A percentile compares a stretch with the other conserved stretches of the same genome.
Evolutionary conservation across 345 rosid genomes (phyloP).

Genomic region (Syzygium oleosum): DNA sequence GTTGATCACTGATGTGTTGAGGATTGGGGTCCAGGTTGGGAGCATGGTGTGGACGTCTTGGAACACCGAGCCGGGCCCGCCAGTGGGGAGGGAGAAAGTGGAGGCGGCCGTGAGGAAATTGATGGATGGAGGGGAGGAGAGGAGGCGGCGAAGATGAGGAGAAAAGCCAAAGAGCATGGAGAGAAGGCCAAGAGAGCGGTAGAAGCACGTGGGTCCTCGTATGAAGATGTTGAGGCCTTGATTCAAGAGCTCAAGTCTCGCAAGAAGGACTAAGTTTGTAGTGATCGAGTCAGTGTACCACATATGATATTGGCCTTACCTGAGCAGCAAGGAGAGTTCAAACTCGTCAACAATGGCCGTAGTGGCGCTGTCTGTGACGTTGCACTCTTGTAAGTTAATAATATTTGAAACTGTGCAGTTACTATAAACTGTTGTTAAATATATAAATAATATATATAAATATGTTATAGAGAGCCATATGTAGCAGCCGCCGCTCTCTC

Average conservation of each 20-base stretch:
- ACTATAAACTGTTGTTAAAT: no score
- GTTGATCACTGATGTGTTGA: conserved; percentile 17
- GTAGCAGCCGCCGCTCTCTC: no score
- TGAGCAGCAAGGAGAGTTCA: no score
- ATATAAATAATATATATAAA: no score
- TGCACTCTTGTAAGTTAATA: no score
- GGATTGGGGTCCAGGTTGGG: conserved; percentile 30
- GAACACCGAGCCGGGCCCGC: conserved; percentile 4
- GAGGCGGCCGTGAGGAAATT: conserved; percentile 19
- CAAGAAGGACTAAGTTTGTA: background rate
- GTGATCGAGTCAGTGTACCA: no score
- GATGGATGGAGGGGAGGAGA: conserved; percentile 20
- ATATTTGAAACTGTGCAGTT: no score
- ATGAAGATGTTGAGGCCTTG: conserved; percentile 8
- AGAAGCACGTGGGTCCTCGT: conserved; percentile 38
- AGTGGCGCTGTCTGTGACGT: no score
- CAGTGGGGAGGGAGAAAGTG: conserved; percentile 20
- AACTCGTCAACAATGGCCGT: no score
- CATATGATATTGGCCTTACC: no score
- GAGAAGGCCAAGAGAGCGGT: conserved; percentile 34
- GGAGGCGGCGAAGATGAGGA: conserved; percentile 25
- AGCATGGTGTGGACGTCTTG: conserved; percentile 18
- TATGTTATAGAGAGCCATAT: no score
- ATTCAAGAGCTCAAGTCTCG: conserved; percentile 16
- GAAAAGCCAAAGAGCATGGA: conserved; percentile 11